These are phyloP conservation scores for Amylocarpus encephaloides DNA, from an alignment of 2,329 filamentous ascomycete species.

Conservation along the genomic window DNA sequence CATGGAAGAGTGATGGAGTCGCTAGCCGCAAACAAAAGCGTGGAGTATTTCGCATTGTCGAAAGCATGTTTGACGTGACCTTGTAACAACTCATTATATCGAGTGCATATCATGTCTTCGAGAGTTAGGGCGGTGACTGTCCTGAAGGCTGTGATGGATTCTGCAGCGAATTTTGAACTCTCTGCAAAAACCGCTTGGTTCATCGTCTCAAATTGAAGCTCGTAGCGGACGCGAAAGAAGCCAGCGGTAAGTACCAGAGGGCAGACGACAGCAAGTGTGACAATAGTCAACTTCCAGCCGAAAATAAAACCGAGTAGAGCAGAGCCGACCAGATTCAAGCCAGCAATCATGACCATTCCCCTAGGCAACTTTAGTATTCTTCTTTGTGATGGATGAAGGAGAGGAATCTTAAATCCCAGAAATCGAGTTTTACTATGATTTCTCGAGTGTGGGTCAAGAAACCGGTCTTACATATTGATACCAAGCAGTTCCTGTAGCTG, in stretches of 20 bases:
- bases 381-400: no score
- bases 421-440: no score
- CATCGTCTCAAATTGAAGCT: slow-evolving; percentile 47
- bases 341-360: no score
- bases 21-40: slow-evolving; percentile 44
- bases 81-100: slow-evolving; percentile 40
- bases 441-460: no score
- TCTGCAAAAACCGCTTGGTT: slow-evolving; percentile 51
- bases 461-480: slow-evolving; percentile 35
- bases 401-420: no score
- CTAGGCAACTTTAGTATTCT: no score
- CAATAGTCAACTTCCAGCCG: slow-evolving; percentile 68
- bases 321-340: no score
- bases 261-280: slow-evolving; percentile 52
- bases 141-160: slow-evolving; percentile 53
- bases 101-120: slow-evolving; percentile 46
- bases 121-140: slow-evolving; percentile 56
- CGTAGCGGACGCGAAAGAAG: slow-evolving; percentile 44
- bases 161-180: slow-evolving; percentile 55
- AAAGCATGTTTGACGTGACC: slow-evolving; percentile 42
- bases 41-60: slow-evolving; percentile 39
- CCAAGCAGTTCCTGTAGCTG: slow-evolving; percentile 43
- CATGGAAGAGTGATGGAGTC: slow-evolving; percentile 51
- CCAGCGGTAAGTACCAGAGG: slow-evolving; percentile 41
- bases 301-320: no score